Percentiles rank a stretch among this genome's conserved stretches.
phyloP scores from a whole-genome alignment of 176 grass and related monocot genomes.

The Raddia guianensis region DNA sequence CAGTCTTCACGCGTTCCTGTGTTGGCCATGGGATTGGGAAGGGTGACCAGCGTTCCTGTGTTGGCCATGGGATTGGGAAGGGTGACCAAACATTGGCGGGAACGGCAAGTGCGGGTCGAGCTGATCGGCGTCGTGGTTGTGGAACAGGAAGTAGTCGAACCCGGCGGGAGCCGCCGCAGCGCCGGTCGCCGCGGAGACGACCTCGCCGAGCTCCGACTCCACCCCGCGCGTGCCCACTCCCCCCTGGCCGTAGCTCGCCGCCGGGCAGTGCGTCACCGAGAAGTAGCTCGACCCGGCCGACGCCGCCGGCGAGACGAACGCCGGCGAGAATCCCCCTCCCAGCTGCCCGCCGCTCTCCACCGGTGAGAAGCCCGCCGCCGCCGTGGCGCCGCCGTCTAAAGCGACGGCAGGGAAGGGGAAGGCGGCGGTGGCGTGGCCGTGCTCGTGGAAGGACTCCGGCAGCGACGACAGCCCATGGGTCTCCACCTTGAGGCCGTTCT shows the following conservation, averaged over 20 bases:
- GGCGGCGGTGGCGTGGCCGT: background rate
- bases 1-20: background rate
- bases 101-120: slow-evolving; percentile 31
- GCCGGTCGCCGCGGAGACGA: slow-evolving; percentile 47
- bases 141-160: slow-evolving; percentile 28
- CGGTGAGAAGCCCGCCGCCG: slow-evolving; percentile 17
- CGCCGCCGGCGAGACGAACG: slow-evolving; percentile 28
- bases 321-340: slow-evolving; percentile 24
- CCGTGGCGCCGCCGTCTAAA: background rate
- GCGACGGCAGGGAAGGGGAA: slow-evolving; percentile 45
- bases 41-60: slow-evolving; percentile 2
- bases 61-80: slow-evolving; percentile 10
- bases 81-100: slow-evolving; percentile 18
- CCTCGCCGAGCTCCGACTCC: slow-evolving; percentile 59
- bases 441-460: background rate
- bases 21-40: slow-evolving; percentile 2
- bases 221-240: background rate
- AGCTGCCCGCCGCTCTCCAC: slow-evolving; percentile 3
- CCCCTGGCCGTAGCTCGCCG: background rate
- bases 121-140: background rate
- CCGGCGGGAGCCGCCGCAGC: background rate
- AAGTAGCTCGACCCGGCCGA: slow-evolving; percentile 46
- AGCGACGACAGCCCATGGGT: background rate
- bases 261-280: slow-evolving; percentile 27
- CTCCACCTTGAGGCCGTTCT: slow-evolving; percentile 43